Evolutionary conservation across 2,329 filamentous ascomycete genomes (phyloP).

Genomic region (Didymella segeticola): DNA sequence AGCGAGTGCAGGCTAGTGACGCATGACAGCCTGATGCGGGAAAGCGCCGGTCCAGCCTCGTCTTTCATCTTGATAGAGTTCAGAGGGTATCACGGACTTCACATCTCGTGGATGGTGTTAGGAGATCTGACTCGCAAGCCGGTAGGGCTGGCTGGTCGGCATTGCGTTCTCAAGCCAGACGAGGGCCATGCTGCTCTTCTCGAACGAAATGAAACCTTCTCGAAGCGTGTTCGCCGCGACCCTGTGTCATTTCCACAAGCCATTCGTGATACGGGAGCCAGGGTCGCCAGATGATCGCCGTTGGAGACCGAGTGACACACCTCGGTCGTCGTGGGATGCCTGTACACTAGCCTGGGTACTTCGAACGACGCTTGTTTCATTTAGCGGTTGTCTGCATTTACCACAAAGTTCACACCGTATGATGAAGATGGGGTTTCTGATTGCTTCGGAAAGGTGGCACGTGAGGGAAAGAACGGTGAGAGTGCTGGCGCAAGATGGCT

Average conservation of each 20-base stretch:
- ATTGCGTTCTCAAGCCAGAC: background rate
- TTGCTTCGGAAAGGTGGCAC: constrained; percentile 32
- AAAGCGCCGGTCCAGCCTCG: constrained; percentile 8
- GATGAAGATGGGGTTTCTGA: background rate
- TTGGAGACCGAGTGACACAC: constrained; percentile 41
- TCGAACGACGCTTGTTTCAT: constrained; percentile 44
- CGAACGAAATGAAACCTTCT: constrained; percentile 40
- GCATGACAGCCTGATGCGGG: constrained; percentile 5
- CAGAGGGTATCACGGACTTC: background rate
- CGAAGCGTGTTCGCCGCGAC: constrained; percentile 37
- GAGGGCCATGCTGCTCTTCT: constrained; percentile 4
- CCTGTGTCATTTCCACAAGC: constrained; percentile 30
- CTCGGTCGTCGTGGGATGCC: constrained; percentile 6
- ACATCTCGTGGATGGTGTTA: background rate
- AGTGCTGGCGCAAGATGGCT: background rate
- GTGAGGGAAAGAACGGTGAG: constrained; percentile 18
- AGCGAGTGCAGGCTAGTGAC: constrained; percentile 2
- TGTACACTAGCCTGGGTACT: constrained; percentile 18
- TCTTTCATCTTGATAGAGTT: constrained; percentile 2
- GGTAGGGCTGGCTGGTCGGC: constrained; percentile 10
- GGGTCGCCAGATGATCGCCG: constrained; percentile 41
- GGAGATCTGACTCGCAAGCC: constrained; percentile 17
- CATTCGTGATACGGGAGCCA: constrained; percentile 23
- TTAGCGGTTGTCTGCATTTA: constrained; percentile 25
- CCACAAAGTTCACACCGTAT: constrained; percentile 16